phyloP scores from a whole-genome alignment of 2,329 filamentous ascomycete genomes.

The Penicillium fuscoglaucum region DNA sequence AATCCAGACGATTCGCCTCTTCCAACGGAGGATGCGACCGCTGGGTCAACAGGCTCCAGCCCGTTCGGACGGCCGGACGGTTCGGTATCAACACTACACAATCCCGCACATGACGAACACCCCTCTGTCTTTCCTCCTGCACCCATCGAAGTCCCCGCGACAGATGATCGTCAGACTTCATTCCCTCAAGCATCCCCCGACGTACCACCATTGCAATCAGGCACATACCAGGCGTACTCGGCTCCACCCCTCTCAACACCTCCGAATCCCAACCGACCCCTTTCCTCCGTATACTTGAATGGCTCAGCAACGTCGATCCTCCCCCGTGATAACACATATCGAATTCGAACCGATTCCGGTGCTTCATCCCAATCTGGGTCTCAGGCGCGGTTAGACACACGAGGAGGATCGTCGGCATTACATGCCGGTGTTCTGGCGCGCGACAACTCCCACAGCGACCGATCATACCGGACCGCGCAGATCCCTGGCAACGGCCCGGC shows the following conservation, averaged over 20 bases:
- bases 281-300: conserved; percentile 52
- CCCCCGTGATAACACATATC: conserved; percentile 49
- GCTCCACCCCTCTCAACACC: conserved; percentile 43
- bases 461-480: conserved; percentile 65
- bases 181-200: conserved; percentile 45
- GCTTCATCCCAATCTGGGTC: conserved; percentile 58
- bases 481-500: conserved; percentile 61
- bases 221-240: conserved; percentile 47
- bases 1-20: conserved; percentile 78
- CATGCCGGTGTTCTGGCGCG: conserved; percentile 63
- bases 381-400: conserved; percentile 62
- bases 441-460: conserved; percentile 68
- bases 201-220: conserved; percentile 40
- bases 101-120: conserved; percentile 21
- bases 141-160: conserved; percentile 24
- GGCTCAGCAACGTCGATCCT: conserved; percentile 41
- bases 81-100: conserved; percentile 29
- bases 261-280: conserved; percentile 44
- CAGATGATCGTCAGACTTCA: conserved; percentile 47
- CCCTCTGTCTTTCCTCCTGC: conserved; percentile 24
- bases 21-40: conserved; percentile 37
- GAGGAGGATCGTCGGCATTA: conserved; percentile 60
- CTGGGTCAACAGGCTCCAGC: conserved; percentile 26
- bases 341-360: conserved; percentile 60
- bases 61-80: conserved; percentile 23